phyloP scores from a whole-genome alignment of 148 eudicot genomes.

The Dianthus caryophyllus region DNA sequence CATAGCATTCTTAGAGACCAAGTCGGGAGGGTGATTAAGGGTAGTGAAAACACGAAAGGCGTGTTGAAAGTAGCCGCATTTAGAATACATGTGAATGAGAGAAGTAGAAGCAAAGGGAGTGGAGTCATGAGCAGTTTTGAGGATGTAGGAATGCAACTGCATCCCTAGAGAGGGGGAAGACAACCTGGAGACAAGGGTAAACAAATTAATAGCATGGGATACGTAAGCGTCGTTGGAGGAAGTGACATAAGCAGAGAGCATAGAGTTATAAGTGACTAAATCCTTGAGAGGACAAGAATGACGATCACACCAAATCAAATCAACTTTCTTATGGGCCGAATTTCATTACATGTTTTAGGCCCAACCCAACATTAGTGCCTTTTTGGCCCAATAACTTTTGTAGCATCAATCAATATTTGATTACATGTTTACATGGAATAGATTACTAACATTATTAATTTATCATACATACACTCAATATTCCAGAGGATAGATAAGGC shows the following conservation, averaged over 20 bases:
- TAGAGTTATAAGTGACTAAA: slow-evolving; percentile 70
- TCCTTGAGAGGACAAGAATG: slow-evolving; percentile 48
- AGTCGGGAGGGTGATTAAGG: slow-evolving; percentile 32
- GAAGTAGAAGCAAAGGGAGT: slow-evolving; percentile 60
- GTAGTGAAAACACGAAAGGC: slow-evolving; percentile 40
- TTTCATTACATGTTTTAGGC: too few relatives aligned
- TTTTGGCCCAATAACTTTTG: too few relatives aligned
- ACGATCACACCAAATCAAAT: too few relatives aligned
- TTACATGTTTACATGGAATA: too few relatives aligned
- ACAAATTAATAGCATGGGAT: slow-evolving; percentile 43
- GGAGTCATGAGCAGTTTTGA: slow-evolving; percentile 51
- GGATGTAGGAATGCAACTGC: slow-evolving; percentile 74
- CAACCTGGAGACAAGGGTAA: slow-evolving; percentile 51
- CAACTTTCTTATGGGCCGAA: too few relatives aligned
- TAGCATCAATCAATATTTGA: too few relatives aligned
- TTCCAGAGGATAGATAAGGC: too few relatives aligned
- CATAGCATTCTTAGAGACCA: slow-evolving; percentile 70
- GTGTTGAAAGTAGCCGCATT: slow-evolving; percentile 64
- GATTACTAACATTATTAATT: too few relatives aligned
- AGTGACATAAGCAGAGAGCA: slow-evolving; percentile 65
- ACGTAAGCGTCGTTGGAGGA: slow-evolving; percentile 42
- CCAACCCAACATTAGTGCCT: too few relatives aligned
- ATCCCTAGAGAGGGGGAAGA: slow-evolving; percentile 33
- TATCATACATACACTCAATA: too few relatives aligned
- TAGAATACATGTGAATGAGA: slow-evolving; percentile 83